phyloP scores from a whole-genome alignment of 768 basidiomycete genomes.

The Suillus hirtellus region DNA sequence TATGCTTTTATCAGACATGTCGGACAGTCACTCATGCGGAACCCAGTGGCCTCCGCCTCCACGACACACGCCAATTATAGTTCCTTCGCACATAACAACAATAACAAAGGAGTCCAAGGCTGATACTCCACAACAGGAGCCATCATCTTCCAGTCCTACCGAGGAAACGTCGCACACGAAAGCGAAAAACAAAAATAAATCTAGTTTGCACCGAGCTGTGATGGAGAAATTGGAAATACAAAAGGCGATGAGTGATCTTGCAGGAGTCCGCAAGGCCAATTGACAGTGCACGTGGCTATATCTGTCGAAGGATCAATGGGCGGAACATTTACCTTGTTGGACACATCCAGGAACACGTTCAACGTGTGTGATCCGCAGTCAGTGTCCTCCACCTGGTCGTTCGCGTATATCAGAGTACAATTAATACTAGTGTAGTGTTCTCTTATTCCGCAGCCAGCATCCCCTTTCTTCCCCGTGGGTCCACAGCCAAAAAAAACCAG shows the following conservation, averaged over 20 bases:
- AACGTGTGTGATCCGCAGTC: neutral
- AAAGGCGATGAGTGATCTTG: slow-evolving; percentile 60
- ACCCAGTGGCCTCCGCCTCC: slow-evolving; percentile 83
- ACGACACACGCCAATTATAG: slow-evolving; percentile 73
- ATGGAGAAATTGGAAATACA: slow-evolving; percentile 76
- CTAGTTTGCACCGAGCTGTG: slow-evolving; percentile 72
- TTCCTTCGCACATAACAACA: slow-evolving; percentile 63
- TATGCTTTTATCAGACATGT: neutral
- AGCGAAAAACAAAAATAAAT: slow-evolving; percentile 44
- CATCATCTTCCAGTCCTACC: slow-evolving; percentile 5
- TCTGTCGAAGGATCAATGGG: neutral
- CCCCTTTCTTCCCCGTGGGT: neutral
- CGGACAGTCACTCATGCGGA: neutral
- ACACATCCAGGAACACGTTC: neutral
- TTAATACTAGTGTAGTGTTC: neutral
- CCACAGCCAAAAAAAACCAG: neutral
- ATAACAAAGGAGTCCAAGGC: slow-evolving; percentile 9
- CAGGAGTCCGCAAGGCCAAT: slow-evolving; percentile 21
- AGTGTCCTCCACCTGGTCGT: neutral
- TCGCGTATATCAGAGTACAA: neutral
- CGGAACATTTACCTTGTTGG: neutral
- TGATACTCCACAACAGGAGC: slow-evolving; percentile 21
- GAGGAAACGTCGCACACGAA: slow-evolving; percentile 22
- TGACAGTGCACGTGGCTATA: slow-evolving; percentile 15
- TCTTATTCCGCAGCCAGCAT: neutral